These are phyloP conservation scores for Epichloe sibirici DNA, from an alignment of 2,329 filamentous ascomycete species.

Conservation along the genomic window DNA sequence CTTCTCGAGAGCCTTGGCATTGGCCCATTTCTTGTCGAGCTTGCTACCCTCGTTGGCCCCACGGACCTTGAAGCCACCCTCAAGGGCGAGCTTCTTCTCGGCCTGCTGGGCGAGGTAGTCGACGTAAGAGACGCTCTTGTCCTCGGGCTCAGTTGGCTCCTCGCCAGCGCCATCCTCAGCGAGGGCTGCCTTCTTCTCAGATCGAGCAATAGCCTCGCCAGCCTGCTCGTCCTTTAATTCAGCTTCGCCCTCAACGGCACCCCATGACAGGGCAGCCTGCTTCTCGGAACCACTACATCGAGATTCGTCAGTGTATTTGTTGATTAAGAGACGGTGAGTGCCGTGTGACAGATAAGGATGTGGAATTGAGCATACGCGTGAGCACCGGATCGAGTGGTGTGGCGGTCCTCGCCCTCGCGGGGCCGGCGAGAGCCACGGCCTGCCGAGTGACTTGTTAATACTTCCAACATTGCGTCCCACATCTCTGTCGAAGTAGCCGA, in stretches of 20 bases:
- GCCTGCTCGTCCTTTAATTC: slow-evolving; percentile 87
- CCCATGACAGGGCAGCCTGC: slow-evolving; percentile 84
- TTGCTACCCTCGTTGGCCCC: slow-evolving; percentile 87
- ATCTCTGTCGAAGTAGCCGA: not conserved
- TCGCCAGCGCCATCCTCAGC: slow-evolving; percentile 35
- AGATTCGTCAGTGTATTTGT: slow-evolving; percentile 8
- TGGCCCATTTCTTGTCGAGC: slow-evolving; percentile 83
- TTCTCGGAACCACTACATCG: slow-evolving; percentile 61
- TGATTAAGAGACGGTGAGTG: not conserved
- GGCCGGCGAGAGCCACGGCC: slow-evolving; percentile 42
- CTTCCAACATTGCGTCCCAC: not conserved
- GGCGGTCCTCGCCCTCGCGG: slow-evolving; percentile 44
- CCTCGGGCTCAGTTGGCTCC: slow-evolving; percentile 53
- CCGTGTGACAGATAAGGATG: not conserved
- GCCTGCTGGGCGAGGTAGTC: slow-evolving; percentile 68
- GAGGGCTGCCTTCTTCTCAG: slow-evolving; percentile 62
- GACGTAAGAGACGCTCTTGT: slow-evolving; percentile 81
- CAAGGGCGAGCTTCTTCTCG: slow-evolving; percentile 65
- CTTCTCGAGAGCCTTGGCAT: slow-evolving; percentile 60
- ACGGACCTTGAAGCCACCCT: slow-evolving; percentile 56
- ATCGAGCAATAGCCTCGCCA: slow-evolving; percentile 77
- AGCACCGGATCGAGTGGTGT: slow-evolving; percentile 30
- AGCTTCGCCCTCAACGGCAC: slow-evolving; percentile 65
- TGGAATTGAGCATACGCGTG: slow-evolving; percentile 30
- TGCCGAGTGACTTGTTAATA: slow-evolving; percentile 13